Percentiles rank a stretch among this genome's conserved stretches.
phyloP scores from a whole-genome alignment of 306 rosid species.

The Comarum palustre region DNA sequence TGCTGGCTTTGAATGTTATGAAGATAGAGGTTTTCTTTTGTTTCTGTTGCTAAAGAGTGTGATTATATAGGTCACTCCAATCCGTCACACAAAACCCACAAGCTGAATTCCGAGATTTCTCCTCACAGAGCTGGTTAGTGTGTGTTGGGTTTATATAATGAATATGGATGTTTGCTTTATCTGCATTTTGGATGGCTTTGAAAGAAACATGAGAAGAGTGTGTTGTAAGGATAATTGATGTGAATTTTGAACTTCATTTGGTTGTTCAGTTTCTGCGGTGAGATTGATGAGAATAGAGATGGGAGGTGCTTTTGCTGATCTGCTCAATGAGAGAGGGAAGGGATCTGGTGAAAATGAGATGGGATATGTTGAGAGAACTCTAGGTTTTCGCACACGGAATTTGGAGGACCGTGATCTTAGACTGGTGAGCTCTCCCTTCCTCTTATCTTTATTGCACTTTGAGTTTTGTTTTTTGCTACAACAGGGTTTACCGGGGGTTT shows the following conservation, averaged over 20 bases:
- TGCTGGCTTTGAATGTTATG: not conserved
- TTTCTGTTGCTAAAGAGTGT: constrained; percentile 12
- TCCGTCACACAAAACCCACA: constrained; percentile 47
- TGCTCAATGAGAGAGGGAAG: constrained; percentile 85
- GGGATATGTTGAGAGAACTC: constrained; percentile 80
- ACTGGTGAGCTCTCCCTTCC: constrained; percentile 48
- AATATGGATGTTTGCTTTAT: constrained; percentile 4
- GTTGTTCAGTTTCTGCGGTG: constrained; percentile 62
- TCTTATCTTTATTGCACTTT: constrained; percentile 19
- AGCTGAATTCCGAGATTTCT: constrained; percentile 69
- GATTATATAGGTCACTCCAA: constrained; percentile 40
- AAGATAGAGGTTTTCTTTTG: constrained; percentile 1
- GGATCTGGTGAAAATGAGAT: constrained; percentile 94
- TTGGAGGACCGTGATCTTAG: constrained; percentile 76
- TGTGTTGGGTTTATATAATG: not conserved
- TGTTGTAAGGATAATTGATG: not conserved
- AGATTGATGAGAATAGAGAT: constrained; percentile 84
- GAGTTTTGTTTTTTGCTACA: not conserved
- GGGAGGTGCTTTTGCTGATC: constrained; percentile 95
- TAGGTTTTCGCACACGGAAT: constrained; percentile 73
- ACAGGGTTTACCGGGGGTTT: not conserved
- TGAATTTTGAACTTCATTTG: constrained; percentile 10
- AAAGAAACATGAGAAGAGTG: not conserved
- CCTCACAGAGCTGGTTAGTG: constrained; percentile 84
- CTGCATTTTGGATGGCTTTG: constrained; percentile 12